Conservation (phyloP, 1,284 basidiomycete genomes). For the Entoloma clypeatum region DNA sequence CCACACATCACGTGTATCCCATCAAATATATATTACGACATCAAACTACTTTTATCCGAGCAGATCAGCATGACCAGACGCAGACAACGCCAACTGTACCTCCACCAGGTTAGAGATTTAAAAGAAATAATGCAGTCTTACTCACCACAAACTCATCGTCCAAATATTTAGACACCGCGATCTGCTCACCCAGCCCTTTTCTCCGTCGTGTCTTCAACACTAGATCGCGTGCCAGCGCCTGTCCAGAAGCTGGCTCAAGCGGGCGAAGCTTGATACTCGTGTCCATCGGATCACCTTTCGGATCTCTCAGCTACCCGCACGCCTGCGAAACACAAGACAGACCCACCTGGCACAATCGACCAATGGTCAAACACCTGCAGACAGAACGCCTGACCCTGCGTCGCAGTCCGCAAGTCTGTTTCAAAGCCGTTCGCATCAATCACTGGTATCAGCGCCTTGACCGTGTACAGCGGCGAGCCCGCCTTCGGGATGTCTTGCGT, state of each 20-base stretch:
- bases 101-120: slow-evolving; percentile 1
- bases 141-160: slow-evolving; percentile 91
- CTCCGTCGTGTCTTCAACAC: slow-evolving; percentile 94
- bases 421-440: slow-evolving; percentile 99
- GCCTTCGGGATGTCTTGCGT: slow-evolving; percentile 97
- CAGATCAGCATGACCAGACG: slow-evolving; percentile 86
- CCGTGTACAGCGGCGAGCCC: slow-evolving; percentile 94
- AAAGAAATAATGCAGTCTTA: slow-evolving; percentile 16
- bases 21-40: slow-evolving; percentile 23
- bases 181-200: slow-evolving; percentile 92
- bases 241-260: slow-evolving; percentile 94
- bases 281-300: slow-evolving; percentile 89
- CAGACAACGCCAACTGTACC: slow-evolving; percentile 77
- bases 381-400: slow-evolving; percentile 97
- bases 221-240: slow-evolving; percentile 87
- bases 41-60: slow-evolving; percentile 47
- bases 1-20: slow-evolving; percentile 28
- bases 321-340: slow-evolving; percentile 21
- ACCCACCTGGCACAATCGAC: slow-evolving; percentile 90
- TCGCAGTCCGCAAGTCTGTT: slow-evolving; percentile 95
- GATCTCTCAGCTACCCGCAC: slow-evolving; percentile 20
- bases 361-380: slow-evolving; percentile 97
- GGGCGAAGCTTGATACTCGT: slow-evolving; percentile 92
- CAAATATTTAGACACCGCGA: slow-evolving; percentile 90
- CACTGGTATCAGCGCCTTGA: slow-evolving; percentile 96